Percentiles rank a stretch among this genome's conserved stretches.
Conservation (phyloP, 1,284 basidiomycete species). For the Peniophora sp. region DNA sequence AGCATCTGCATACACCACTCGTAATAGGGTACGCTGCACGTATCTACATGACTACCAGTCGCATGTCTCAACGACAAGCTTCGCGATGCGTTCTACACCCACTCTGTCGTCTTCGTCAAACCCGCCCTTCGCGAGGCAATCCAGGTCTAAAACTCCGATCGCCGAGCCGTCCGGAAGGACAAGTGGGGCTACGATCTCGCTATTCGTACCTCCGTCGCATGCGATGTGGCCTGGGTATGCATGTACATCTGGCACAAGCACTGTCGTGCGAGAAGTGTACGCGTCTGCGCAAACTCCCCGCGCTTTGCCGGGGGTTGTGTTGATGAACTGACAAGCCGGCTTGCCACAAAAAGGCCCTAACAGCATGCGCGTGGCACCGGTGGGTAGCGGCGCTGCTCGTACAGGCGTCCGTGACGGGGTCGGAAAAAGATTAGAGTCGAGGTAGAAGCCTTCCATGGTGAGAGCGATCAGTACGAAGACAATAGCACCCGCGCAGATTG, state of each 20-base stretch:
- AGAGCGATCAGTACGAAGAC: conserved; percentile 9
- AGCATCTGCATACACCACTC: too few relatives aligned
- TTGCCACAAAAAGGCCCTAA: conserved; percentile 85
- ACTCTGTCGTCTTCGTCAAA: conserved; percentile 69
- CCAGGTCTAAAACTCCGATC: conserved; percentile 76
- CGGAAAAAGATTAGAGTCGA: conserved; percentile 60
- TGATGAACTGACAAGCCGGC: conserved; percentile 82
- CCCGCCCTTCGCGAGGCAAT: conserved; percentile 64
- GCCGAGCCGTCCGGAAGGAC: conserved; percentile 30
- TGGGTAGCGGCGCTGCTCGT: background rate
- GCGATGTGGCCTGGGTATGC: conserved; percentile 84
- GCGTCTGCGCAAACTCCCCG: conserved; percentile 80
- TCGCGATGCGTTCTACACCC: conserved; percentile 66
- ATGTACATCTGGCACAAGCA: conserved; percentile 70
- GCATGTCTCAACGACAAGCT: conserved; percentile 48
- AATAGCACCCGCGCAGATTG: background rate
- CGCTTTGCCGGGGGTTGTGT: conserved; percentile 43
- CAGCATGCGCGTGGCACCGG: conserved; percentile 32
- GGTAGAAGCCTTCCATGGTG: conserved; percentile 66
- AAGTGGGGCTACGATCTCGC: conserved; percentile 81
- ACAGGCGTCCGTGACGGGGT: conserved; percentile 23
- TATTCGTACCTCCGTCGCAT: conserved; percentile 80
- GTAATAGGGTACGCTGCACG: too few relatives aligned
- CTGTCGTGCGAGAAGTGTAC: conserved; percentile 44
- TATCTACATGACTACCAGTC: conserved; percentile 37